Percentiles rank a stretch among this genome's conserved stretches.
Conservation (phyloP, 73 alveolate genomes). For the Tetrahymena elliotti region DNA sequence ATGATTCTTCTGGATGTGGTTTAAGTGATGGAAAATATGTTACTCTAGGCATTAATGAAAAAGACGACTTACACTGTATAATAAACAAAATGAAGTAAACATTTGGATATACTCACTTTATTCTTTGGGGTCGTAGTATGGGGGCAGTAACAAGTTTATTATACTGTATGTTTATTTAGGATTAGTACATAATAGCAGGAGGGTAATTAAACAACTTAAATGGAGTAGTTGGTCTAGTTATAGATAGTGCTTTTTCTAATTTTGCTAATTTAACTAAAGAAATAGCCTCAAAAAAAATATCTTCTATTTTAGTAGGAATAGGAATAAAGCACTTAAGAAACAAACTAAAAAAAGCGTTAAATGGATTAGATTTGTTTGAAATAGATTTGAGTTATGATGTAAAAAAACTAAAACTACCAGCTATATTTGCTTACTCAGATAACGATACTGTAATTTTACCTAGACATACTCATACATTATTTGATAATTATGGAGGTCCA, state of each 20-base stretch:
- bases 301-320: background rate
- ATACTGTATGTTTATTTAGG: background rate
- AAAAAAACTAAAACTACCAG: background rate
- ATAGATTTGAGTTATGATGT: background rate
- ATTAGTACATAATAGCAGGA: background rate
- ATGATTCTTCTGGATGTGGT: constrained; percentile 20
- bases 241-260: constrained; percentile 5
- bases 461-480: background rate
- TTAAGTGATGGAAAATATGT: constrained; percentile 14
- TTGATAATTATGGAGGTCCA: constrained; percentile 5
- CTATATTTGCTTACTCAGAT: constrained; percentile 7
- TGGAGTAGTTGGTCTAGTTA: background rate
- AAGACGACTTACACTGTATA: background rate
- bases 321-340: background rate
- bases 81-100: background rate
- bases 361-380: constrained; percentile 8
- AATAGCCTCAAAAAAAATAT: background rate
- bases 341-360: background rate
- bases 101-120: background rate
- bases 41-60: constrained; percentile 9
- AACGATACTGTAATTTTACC: background rate
- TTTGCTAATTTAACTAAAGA: constrained; percentile 4
- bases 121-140: constrained; percentile 19
- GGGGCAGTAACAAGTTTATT: constrained; percentile 13
- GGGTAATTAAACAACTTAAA: background rate